Base-by-base conservation (phyloP, 2,329 filamentous ascomycete species). In the Trichophyton benhamiae region DNA sequence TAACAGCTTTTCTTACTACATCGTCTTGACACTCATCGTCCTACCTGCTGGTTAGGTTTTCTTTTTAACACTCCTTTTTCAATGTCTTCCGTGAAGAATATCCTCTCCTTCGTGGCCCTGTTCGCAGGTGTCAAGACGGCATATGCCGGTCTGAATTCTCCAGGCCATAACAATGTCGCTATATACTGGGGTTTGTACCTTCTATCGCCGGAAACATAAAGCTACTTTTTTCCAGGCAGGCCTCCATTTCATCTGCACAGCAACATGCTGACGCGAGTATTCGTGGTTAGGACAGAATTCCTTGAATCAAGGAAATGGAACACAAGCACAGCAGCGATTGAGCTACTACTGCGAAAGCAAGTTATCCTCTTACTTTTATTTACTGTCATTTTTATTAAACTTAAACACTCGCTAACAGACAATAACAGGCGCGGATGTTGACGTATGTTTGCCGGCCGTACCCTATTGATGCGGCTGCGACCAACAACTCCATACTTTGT, bases 141-240 rank as follows among this genome's bases (percentile, higher is more conserved):
- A 9, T 67, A 72, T 65, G 77, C 76, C 15, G 73, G 71, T 25
- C 72, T 83, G 66, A 72, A 78, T 63, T 63, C 80, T 3, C 68
- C 67, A n/a, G 76, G 78, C 0, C 67, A 69, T 1, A 76, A 71
- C 58, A 87, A 87, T 66, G 69, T 88, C 60, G 84, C 81, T 27
- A 77, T 87, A 1, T 88, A 88, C 71, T 88, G 85, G 85, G 86
- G 84, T 63, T 8, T 33, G 62, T 62, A n/a, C 22, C 3, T 15
- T 44, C 11, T 33, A 13, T 41, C 11, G 15, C 22, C 8, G 11
- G 6, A 7, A 2, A 30, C 6, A 11, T 38, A 25, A 2, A 11
- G 13, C 17, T 27, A 22, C 2, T 42, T 11, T 17, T 41, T 30
- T 15, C 6, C 3, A 27, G n/a, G n/a, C 3, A 27, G n/a, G n/a